Percentiles rank a stretch among this genome's conserved stretches.
phyloP scores from a whole-genome alignment of 768 basidiomycete genomes.

The Gymnopilus dilepis region DNA sequence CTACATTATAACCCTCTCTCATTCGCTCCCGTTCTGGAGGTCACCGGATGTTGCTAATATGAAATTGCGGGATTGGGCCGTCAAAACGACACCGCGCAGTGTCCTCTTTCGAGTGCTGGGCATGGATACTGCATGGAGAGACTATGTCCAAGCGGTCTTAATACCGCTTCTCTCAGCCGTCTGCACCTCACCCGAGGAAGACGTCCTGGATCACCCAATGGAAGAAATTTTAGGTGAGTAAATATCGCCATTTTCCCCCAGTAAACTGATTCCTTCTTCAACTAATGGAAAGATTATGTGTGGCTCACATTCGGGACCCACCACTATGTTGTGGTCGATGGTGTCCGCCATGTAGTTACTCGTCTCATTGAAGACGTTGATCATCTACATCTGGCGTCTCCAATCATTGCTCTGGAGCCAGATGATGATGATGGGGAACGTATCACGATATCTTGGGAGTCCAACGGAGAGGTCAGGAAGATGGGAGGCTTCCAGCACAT shows the following conservation, averaged over 20 bases:
- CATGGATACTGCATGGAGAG: conserved; percentile 55
- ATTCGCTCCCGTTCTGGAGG: conserved; percentile 50
- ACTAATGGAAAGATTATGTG: conserved; percentile 62
- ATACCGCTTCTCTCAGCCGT: conserved; percentile 75
- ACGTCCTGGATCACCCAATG: conserved; percentile 61
- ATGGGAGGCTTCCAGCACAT: conserved; percentile 66
- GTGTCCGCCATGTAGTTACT: conserved; percentile 62
- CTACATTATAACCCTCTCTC: conserved; percentile 49
- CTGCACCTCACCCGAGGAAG: conserved; percentile 64
- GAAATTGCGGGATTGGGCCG: conserved; percentile 57
- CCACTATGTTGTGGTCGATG: conserved; percentile 68
- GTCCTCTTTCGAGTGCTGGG: conserved; percentile 46
- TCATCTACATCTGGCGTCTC: conserved; percentile 59
- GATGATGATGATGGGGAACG: conserved; percentile 39
- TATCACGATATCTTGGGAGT: conserved; percentile 44
- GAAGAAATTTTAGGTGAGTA: conserved; percentile 71
- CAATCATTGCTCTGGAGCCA: conserved; percentile 50
- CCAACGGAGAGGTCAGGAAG: conserved; percentile 30
- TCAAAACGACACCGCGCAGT: conserved; percentile 45
- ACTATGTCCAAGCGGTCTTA: conserved; percentile 59
- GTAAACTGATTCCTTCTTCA: background rate
- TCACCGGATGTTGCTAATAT: conserved; percentile 32
- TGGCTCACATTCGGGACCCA: conserved; percentile 69
- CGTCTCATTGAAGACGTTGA: conserved; percentile 50
- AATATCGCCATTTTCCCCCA: conserved; percentile 4